Base-by-base conservation (phyloP, 495 filamentous ascomycete genomes). In the Aspergillus heteromorphus region DNA sequence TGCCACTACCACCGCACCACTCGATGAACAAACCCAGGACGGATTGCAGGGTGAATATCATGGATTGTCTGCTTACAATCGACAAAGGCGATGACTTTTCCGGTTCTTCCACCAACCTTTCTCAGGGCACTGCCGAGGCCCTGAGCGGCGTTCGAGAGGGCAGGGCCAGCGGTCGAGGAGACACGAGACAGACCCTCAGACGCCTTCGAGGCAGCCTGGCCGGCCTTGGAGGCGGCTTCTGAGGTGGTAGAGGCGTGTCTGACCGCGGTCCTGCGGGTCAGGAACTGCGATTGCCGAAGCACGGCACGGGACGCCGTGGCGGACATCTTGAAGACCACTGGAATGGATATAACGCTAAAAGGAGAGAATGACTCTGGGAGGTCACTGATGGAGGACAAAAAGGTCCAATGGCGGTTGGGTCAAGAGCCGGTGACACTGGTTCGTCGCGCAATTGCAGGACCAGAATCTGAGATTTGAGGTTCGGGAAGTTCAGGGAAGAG, bases 131-230 rank as follows among this genome's bases (percentile, higher is more conserved):
- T 79, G 50, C 79, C 71, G 54, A 84, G 67, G 30, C 79, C 78
- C 70, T 85, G 79, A 25, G 86, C 85, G 52, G 86, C 87, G 63
- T 81, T 82, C 59, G 80, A 79, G 61, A 95, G 74, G 50, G 83
- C 88, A 56, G 87, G 84, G 29, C 90, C 89, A 65, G 91, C 90
- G 34, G 87, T 82, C 47, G 88, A 83, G 55, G 86, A 77, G 60
- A 93, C 92, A 63, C 83, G 84, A 62, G 89, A 91, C 21, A 96
- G 83, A 61, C 92, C 91, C 75, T 96, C 79, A 55, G 83, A 79
- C 49, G 92, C 91, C 80, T 92, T 92, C 56, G 83, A 81, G 38
- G 84, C 82, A 56, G 78, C 71, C 57, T 87, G 77, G 58, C 83
- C 77, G 47, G 87, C 85, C 77, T 91, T 86, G 50, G 79, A 78